Evolutionary conservation across 129 eudicot species (phyloP), one percentile per base, ranked within the genome.

Genomic region (Lonicera japonica): DNA sequence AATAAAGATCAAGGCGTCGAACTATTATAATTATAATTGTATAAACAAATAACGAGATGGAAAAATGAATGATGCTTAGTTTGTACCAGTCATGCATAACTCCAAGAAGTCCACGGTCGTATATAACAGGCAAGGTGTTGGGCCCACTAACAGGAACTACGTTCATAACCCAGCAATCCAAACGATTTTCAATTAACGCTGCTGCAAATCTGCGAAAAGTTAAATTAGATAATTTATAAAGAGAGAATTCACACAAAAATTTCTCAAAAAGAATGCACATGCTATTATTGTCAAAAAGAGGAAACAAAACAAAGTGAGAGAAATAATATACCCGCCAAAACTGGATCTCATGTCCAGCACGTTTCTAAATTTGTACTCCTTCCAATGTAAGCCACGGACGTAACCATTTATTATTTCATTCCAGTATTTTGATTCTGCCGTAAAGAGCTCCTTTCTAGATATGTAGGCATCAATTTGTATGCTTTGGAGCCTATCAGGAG

Each of bases 291-390:
- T 7, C 14, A 47, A 19, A 25, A 53, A 66, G 46, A 59, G 8
- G 41, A 59, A 8, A 25, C 38, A 53, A 46, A 2, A 25, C 3
- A 6, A n/a, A 46, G 39, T 36, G 25, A 53, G 45, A 64, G 50
- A 53, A 40, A 46, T 38, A 21, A 39, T n/a, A 29, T 77, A 92
- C 99, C 99, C 96, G 76, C 99, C 99, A 66, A 82, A 92, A 58
- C 96, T 95, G 22, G 99, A 96, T 85, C 86, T 88, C 99, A 92
- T 92, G 73, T 92, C 99, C 80, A 92, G 63, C 61, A 92, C 96
- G 56, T 92, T 92, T 70, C 99, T 78, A 53, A 85, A 75, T 61
- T 82, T 85, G 74, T 25, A 77, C n/a, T 65, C 72, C 57, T 76
- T 79, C 96, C 96, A 85, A 34, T 69, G 91, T 36, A 81, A 66